Conservation (phyloP, 169 alveolate genomes). For the Babesia ovis region DNA sequence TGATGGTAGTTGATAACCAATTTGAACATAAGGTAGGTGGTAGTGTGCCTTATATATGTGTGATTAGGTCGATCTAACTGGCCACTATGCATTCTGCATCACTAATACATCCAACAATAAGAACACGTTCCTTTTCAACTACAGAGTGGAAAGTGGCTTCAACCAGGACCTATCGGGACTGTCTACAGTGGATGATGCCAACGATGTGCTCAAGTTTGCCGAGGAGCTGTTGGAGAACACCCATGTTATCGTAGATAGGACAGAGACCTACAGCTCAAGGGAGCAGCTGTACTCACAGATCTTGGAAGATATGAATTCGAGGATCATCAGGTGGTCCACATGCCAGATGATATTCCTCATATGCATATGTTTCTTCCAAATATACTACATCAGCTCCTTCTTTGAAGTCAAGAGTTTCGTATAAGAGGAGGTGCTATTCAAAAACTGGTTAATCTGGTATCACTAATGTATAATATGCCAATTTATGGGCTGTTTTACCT, state of each 20-base stretch:
- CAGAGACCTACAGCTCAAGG: constrained; percentile 65
- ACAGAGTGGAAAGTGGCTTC: constrained; percentile 43
- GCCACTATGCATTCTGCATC: constrained; percentile 56
- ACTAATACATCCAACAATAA: constrained; percentile 12
- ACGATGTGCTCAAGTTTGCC: constrained; percentile 41
- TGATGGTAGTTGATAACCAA: constrained; percentile 8
- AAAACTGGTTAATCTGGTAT: too few relatives aligned
- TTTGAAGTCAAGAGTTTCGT: constrained; percentile 67
- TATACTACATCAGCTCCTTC: constrained; percentile 68
- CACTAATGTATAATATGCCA: too few relatives aligned
- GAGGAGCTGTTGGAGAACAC: constrained; percentile 55
- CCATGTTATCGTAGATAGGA: constrained; percentile 50
- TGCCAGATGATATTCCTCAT: constrained; percentile 58
- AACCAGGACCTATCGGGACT: constrained; percentile 44
- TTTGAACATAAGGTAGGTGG: constrained; percentile 13
- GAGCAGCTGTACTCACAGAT: constrained; percentile 48
- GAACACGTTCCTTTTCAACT: constrained; percentile 35
- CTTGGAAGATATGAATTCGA: constrained; percentile 54
- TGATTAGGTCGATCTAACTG: constrained; percentile 37
- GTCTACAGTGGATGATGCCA: constrained; percentile 61
- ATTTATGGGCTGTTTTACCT: too few relatives aligned
- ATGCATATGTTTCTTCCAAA: constrained; percentile 58
- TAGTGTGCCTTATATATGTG: background rate
- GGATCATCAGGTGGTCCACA: constrained; percentile 58
- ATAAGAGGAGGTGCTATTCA: too few relatives aligned